Evolutionary conservation across 2,329 filamentous ascomycete species (phyloP).

Genomic region (Onygenales sp.): DNA sequence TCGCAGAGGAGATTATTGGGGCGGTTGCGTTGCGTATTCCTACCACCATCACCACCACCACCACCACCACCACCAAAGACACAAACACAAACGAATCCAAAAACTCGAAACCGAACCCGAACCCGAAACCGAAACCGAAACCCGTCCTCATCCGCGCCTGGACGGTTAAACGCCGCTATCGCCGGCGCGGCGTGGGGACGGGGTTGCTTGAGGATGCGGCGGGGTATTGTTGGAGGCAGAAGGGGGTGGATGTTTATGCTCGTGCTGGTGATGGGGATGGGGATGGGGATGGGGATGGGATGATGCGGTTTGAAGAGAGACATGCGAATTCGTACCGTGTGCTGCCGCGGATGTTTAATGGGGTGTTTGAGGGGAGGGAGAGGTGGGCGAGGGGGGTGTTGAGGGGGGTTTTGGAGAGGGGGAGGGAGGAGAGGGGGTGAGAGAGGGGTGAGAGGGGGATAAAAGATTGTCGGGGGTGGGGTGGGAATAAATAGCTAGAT

Average conservation of each 20-base stretch:
- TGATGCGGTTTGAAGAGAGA: constrained; percentile 53
- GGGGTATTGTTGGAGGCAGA: constrained; percentile 53
- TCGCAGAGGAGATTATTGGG: constrained; percentile 60
- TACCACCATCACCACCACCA: neutral
- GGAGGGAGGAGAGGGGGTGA: neutral
- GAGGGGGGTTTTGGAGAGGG: constrained; percentile 16
- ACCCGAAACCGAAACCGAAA: neutral
- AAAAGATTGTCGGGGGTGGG: no score
- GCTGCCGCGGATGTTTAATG: constrained; percentile 54
- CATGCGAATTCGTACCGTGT: constrained; percentile 65
- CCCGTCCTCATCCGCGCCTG: constrained; percentile 61
- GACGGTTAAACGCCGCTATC: constrained; percentile 63
- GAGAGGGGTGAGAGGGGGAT: neutral
- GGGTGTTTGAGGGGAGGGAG: constrained; percentile 50
- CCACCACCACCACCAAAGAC: neutral
- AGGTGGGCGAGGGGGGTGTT: constrained; percentile 38
- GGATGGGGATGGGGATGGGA: neutral
- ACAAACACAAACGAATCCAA: neutral
- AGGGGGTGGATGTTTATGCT: no score
- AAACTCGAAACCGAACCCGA: neutral
- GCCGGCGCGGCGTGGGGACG: constrained; percentile 60
- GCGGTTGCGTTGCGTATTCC: constrained; percentile 49
- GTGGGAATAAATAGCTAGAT: no score
- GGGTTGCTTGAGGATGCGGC: constrained; percentile 66
- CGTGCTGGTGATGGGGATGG: constrained; percentile 40